Conservation (phyloP, 805 yeast genomes). For the Helenozyma baotianmanensis region DNA sequence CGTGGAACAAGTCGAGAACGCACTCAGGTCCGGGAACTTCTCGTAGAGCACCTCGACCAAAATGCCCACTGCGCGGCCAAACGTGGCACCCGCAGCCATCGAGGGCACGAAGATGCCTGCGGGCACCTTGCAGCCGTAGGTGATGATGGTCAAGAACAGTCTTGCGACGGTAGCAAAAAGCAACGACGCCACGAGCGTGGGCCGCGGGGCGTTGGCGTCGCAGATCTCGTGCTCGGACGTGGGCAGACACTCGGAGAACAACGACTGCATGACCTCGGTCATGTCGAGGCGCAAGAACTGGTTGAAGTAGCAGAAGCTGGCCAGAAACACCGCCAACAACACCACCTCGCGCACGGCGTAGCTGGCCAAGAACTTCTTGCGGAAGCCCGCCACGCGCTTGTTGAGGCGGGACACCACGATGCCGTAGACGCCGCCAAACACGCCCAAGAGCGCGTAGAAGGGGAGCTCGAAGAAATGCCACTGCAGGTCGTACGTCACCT, state of each 20-base stretch:
- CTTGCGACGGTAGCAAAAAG: conserved; percentile 69
- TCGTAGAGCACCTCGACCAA: conserved; percentile 47
- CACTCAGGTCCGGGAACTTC: conserved; percentile 29
- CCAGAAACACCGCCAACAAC: conserved; percentile 61
- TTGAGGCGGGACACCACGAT: conserved; percentile 71
- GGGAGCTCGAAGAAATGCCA: conserved; percentile 90
- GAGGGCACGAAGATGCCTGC: conserved; percentile 98
- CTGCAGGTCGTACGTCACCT: conserved; percentile 78
- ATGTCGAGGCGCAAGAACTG: conserved; percentile 79
- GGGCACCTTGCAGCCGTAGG: conserved; percentile 92
- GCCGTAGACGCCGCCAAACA: conserved; percentile 92
- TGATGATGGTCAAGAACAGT: conserved; percentile 65
- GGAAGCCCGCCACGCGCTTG: conserved; percentile 67
- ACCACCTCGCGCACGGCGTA: conserved; percentile 70
- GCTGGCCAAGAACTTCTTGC: conserved; percentile 60
- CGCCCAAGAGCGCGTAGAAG: conserved; percentile 69
- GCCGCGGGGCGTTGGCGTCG: conserved; percentile 21
- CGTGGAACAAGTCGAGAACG: conserved; percentile 30
- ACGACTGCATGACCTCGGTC: conserved; percentile 90
- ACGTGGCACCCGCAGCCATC: conserved; percentile 94
- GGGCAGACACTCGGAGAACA: conserved; percentile 76
- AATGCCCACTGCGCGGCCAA: conserved; percentile 84
- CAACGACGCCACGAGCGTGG: conserved; percentile 48
- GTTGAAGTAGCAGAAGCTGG: conserved; percentile 77
- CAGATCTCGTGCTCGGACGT: conserved; percentile 42